Base-by-base conservation (phyloP, 768 basidiomycete species). In the Cystobasidiopsis lactophilus region DNA sequence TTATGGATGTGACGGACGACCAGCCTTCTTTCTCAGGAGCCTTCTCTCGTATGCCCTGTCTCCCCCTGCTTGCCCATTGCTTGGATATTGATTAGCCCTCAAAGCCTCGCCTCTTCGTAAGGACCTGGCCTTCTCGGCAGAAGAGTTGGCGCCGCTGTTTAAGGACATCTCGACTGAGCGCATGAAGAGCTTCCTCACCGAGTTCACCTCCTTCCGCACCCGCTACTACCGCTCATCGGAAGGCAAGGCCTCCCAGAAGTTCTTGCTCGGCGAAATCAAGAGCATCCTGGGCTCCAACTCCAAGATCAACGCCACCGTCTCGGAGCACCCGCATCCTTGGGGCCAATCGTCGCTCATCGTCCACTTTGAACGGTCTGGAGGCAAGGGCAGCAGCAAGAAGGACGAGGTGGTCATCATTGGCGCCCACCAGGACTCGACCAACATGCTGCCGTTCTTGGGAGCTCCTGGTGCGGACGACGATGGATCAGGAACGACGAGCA, bases 401-500 rank as follows among this genome's bases (percentile, higher is more conserved):
- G 59, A 64, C 37, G 61, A 58, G 10, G 44, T 54, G 1, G 52
- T 65, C 35, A 63, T 69, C 49, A 52, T 69, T 14, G 52, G 43
- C 18, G 67, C 67, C 23, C 68, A 69, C 52, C 66, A 68, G 58
- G 70, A 71, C 56, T 64, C 62, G 2, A 67, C 68, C 39, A 69
- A 69, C 54, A 55, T 63, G 40, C 61, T 67, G 24, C 70, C 70
- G 1, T 71, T 70, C 64, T 62, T 70, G 1, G 65, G 64, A 41
- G 66, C 69, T 7, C 69, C 69, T 0, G 59, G 54, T 45, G 68
- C 70, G 2, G 69, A 71, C 52, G 70, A 70, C 50, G 69, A 70
- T 52, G 70, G 68, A 41, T 65, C 63, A 2, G 70, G 69, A 4
- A 63, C 63, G 24, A 61, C 61, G 24, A 60, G 60, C 10, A 65